Conservation (phyloP, 106 monocot genomes). For the Dendrobium officinale region DNA sequence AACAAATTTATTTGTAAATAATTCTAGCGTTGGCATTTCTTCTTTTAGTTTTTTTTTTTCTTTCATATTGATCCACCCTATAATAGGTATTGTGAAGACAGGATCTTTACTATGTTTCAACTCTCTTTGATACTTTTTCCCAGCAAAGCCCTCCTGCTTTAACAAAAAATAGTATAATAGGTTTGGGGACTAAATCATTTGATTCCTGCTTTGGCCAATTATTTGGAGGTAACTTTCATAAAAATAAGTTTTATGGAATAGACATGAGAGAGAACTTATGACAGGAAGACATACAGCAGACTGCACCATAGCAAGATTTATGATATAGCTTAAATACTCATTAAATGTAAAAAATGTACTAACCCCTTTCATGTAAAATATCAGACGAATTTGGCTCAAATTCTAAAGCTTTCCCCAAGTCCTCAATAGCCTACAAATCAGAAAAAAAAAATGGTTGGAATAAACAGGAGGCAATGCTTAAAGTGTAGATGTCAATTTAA, state of each 20-base stretch:
- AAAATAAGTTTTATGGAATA: not conserved
- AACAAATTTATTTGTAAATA: no score
- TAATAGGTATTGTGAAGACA: no score
- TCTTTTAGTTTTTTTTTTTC: no score
- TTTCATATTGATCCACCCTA: no score
- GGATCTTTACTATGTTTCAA: no score
- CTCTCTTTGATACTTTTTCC: no score
- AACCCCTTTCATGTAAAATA: constrained; percentile 95
- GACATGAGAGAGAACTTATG: not conserved
- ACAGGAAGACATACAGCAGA: not conserved
- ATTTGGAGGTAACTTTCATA: not conserved
- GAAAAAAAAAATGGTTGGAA: not conserved
- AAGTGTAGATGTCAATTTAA: constrained; percentile 1
- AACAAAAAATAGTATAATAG: no score
- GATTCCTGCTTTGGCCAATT: not conserved
- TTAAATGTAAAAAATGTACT: constrained; percentile 9
- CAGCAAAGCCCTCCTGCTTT: no score
- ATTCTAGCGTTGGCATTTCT: no score
- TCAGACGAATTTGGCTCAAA: constrained; percentile 83
- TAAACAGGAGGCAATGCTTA: not conserved
- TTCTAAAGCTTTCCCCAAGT: constrained; percentile 81
- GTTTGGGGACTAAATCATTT: no score
- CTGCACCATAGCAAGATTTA: not conserved
- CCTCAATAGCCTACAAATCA: constrained; percentile 71
- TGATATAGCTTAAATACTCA: not conserved